These are phyloP conservation scores for Triticum monococcum DNA, from an alignment of 176 grass and related monocot species.

Conservation along the genomic window DNA sequence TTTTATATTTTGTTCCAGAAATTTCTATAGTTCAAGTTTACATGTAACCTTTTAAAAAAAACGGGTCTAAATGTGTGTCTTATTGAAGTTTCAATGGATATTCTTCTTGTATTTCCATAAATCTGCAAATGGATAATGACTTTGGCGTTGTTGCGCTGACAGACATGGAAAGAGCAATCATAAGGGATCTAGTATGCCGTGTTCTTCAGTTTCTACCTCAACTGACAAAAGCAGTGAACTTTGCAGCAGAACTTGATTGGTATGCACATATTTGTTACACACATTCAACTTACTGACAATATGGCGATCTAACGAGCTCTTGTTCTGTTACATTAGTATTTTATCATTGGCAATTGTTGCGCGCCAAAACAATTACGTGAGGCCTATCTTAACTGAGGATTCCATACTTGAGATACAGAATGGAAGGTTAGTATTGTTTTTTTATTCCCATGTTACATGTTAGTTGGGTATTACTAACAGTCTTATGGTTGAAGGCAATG, in stretches of 20 bases:
- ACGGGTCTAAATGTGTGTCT: not conserved
- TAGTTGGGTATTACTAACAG: not conserved
- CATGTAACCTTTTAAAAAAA: not conserved
- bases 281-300: conserved; percentile 7
- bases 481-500: conserved; percentile 11
- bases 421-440: conserved; percentile 69
- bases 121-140: conserved; percentile 5
- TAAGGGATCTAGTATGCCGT: conserved; percentile 83
- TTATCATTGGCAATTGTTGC: conserved; percentile 86
- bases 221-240: conserved; percentile 79
- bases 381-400: conserved; percentile 85
- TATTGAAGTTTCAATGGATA: not conserved
- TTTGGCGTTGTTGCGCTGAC: conserved; percentile 1
- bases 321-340: conserved; percentile 54
- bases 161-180: conserved; percentile 99
- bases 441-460: conserved; percentile 10
- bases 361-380: conserved; percentile 82
- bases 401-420: conserved; percentile 83
- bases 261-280: conserved; percentile 35
- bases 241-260: conserved; percentile 99
- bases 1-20: conserved; percentile 8
- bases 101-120: conserved; percentile 13
- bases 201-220: conserved; percentile 80
- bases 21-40: conserved; percentile 5
- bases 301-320: not conserved